These are phyloP conservation scores for Didymella keratinophila DNA, from an alignment of 2,329 filamentous ascomycete genomes.

Conservation along the genomic window DNA sequence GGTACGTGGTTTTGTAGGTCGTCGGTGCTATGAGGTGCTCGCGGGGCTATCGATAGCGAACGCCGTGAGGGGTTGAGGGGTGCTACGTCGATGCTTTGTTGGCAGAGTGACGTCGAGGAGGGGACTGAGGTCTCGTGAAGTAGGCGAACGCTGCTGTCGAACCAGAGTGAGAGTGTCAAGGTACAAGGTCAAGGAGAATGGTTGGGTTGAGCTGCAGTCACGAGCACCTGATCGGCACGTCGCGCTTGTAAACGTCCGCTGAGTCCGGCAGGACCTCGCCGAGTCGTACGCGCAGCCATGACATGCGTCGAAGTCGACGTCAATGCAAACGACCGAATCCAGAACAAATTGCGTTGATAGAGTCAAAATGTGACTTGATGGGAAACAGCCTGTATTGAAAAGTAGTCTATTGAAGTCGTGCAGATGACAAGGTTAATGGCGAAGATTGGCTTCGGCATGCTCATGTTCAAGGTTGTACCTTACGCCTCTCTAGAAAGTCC, in stretches of 20 bases:
- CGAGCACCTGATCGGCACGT: slow-evolving; percentile 34
- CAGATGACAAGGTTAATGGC: not conserved
- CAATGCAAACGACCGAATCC: not conserved
- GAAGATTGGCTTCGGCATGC: too few relatives aligned
- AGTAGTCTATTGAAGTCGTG: not conserved
- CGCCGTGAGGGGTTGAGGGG: slow-evolving; percentile 32
- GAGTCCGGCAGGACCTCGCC: slow-evolving; percentile 28
- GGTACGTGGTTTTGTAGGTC: slow-evolving; percentile 3
- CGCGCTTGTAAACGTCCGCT: slow-evolving; percentile 35
- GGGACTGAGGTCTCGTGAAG: slow-evolving; percentile 4
- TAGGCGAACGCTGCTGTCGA: slow-evolving; percentile 1
- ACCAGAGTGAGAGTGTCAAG: slow-evolving; percentile 12
- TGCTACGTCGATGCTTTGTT: slow-evolving; percentile 33
- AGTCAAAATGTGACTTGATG: not conserved
- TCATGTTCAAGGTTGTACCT: not conserved
- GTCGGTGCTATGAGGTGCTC: slow-evolving; percentile 21
- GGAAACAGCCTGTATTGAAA: not conserved
- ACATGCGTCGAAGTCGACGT: slow-evolving; percentile 12
- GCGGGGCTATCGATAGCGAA: slow-evolving; percentile 43
- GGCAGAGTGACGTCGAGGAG: slow-evolving; percentile 26
- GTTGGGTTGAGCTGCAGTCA: slow-evolving; percentile 27
- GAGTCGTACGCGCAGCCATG: slow-evolving; percentile 22
- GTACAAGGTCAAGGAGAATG: slow-evolving; percentile 5
- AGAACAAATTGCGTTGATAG: not conserved
- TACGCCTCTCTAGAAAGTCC: not conserved